Base-by-base conservation (phyloP, 495 filamentous ascomycete species). In the Glarea lozoyensis region DNA sequence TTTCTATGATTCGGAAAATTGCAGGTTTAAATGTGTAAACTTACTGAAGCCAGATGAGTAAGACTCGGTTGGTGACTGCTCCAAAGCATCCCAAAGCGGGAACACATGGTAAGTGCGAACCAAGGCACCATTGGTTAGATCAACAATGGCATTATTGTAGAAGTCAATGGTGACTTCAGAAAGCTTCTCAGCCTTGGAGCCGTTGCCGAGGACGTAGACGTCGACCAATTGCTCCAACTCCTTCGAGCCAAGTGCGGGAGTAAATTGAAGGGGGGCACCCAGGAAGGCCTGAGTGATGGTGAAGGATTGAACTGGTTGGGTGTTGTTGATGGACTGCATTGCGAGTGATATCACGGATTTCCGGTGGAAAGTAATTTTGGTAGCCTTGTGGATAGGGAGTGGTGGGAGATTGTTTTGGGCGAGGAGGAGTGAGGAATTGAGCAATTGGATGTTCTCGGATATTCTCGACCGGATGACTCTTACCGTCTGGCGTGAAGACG, bases 91-190 rank as follows among this genome's bases (percentile, higher is more conserved):
- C 36, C 39, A 48, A n/a, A 25, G 25, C 2, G 43, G 32, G 38
- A 42, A 44, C 23, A 56, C 53, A 29, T 40, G 15, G 40, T 56
- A 56, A 3, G 20, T 46, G 11, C 46, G 23, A 11, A 35, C 30
- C 22, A 65, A 56, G 30, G 60, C 36, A 5, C 52, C 49, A 29
- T 46, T 51, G n/a, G 62, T 42, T 33, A 66, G 45, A 37, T 65
- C 62, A 41, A 68, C 66, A 36, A 63, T 58, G 55, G 50, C 53
- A 40, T 40, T 45, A 16, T 69, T 63, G 46, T 67, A 71, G 59
- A 76, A 76, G 45, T 76, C 71, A 55, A 75, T 58, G 16, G 71
- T 68, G 25, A 75, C 61, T 37, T 66, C 56, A 17, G 69, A 66
- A 13, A 72, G 62, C 64, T 76, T 76, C 42, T 72, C 67, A 46